Base-by-base conservation (phyloP, 2,329 filamentous ascomycete species). In the Gyromitra esculenta region DNA sequence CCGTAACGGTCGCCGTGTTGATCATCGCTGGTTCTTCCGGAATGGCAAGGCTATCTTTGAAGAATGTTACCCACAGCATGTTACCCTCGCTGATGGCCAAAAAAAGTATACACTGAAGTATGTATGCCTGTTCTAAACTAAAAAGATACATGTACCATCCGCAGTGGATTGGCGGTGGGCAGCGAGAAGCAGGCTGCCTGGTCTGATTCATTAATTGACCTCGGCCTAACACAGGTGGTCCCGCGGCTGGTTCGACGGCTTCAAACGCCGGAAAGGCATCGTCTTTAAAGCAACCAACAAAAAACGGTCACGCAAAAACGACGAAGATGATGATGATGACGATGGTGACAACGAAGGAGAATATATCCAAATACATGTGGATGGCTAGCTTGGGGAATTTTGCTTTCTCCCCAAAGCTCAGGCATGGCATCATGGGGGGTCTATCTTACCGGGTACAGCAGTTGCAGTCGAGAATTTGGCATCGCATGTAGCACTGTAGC, bases 201-300 rank as follows among this genome's bases (percentile, higher is more conserved):
- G 41, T 64, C 52, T 75, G 66, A 67, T 67, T 66, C 63, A 63
- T 74, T 74, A 41, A 75, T 75, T 75, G 66, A 71, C 72, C 60
- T 64, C 65, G 39, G 43, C 60, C 50, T 31, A 21, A 75, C 62
- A 68, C n/a, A 76, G 74, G 70, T 76, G 74, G 74, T 76, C 74
- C 69, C 69, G 74, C 31, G 74, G 74, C 63, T 76, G 74, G 74
- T 76, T 76, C 43, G 74, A 76, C 39, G 74, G 74, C 56, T 76
- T 76, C 63, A 76, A 76, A 45, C 74, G 74, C 37, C 74, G 74
- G 18, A 76, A 76, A n/a, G 74, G 74, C 52, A 76, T 76, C 59
- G 60, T 73, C 48, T 76, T 76, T 43, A 73, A 76, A 21, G 69
- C 74, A 56, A 76, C 69, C 63, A 74, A 74, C 65, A 76, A 68